Evolutionary conservation across 129 eudicot genomes (phyloP).

Genomic region (Chrysanthemum lavandulifolium): DNA sequence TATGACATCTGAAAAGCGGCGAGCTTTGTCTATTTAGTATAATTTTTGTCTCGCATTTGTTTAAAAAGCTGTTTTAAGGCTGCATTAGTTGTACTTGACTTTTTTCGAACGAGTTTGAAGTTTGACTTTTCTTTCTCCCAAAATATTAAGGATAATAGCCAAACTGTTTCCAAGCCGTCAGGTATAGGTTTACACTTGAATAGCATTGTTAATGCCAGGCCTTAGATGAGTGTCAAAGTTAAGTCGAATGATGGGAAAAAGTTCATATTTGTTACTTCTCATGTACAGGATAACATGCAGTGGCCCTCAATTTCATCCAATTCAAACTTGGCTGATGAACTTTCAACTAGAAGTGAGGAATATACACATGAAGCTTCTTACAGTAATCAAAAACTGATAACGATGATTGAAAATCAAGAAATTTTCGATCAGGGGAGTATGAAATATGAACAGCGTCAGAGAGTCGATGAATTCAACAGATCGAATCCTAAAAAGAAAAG

Average conservation of each 20-base stretch:
- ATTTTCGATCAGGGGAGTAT: conserved; percentile 33
- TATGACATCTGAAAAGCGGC: too few relatives aligned
- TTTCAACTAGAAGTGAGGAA: conserved; percentile 40
- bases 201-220: conserved; percentile 52
- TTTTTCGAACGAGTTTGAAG: too few relatives aligned
- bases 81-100: too few relatives aligned
- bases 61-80: too few relatives aligned
- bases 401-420: conserved; percentile 30
- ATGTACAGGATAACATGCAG: conserved; percentile 30
- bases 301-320: conserved; percentile 34
- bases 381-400: conserved; percentile 24
- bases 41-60: too few relatives aligned
- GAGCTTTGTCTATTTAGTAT: too few relatives aligned
- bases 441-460: conserved; percentile 28
- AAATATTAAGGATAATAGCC: conserved; percentile 22
- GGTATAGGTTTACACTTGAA: conserved; percentile 90
- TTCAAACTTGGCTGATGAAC: conserved; percentile 27
- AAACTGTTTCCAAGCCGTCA: conserved; percentile 57
- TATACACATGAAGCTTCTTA: conserved; percentile 28
- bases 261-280: conserved; percentile 24
- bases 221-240: conserved; percentile 17
- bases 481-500: conserved; percentile 57
- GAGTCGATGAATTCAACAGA: conserved; percentile 21
- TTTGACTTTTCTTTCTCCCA: conserved; percentile 38
- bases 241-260: conserved; percentile 28